Base-by-base conservation (phyloP, 2,329 filamentous ascomycete species). In the Aphanocladium album region DNA sequence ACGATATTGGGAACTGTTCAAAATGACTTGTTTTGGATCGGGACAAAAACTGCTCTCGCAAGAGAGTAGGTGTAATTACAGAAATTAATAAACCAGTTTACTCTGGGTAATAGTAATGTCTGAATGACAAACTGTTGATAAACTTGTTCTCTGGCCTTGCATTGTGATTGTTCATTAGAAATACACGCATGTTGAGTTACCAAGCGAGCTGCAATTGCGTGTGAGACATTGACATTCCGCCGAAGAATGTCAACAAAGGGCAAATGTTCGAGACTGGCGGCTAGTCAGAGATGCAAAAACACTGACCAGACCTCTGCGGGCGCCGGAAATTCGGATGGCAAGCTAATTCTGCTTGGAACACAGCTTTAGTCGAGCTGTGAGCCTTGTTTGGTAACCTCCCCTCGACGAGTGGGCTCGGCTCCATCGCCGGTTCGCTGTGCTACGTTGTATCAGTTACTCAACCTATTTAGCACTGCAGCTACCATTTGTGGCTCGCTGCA, bases 71-170 rank as follows among this genome's bases (percentile, higher is more conserved):
- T 62, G 65, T 65, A 62, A 64, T 61, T 62, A 60, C 62, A 60
- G 21, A 55, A 64, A 60, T 64, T 64, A 64, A 30, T 25, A 59
- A 61, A 62, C 62, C 60, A 67, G 64, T 62, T 56, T 39, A 25
- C 60, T 49, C 63, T 67, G 62, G 63, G 54, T 62, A 65, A 66
- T 67, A 63, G 47, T 66, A 65, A 65, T 60, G 49, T 53, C 50
- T 35, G 37, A 52, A 47, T 50, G 43, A 49, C 9, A 45, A 33
- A 39, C 14, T 49, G 37, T 45, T 27, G 25, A 51, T 30, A 21
- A 23, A 35, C n/a, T 21, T 8, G 21, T 25, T 19, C 16, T 16
- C 14, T 23, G 9, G 17, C 14, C 21, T 16, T 19, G 11, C 3
- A 14, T 7, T 39, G 43, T 41, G 55, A 41, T 11, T 30, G 23